Evolutionary conservation across 805 yeast genomes (phyloP).

Genomic region (Kazachstania taianensis): DNA sequence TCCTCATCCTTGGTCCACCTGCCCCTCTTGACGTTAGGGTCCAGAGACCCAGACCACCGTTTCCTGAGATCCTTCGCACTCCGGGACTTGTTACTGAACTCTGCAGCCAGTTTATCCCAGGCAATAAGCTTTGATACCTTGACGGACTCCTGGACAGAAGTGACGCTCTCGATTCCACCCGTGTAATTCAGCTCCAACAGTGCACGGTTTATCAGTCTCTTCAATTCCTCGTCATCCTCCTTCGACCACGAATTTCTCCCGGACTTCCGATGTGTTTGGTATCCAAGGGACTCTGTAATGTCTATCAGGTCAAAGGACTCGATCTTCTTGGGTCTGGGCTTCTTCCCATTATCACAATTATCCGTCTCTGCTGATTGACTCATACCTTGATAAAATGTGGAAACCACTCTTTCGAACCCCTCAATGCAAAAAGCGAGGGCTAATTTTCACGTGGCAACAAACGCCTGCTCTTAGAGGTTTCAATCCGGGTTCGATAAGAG

Average conservation of each 20-base stretch:
- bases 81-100: conserved; percentile 39
- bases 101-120: conserved; percentile 52
- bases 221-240: conserved; percentile 57
- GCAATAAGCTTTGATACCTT: conserved; percentile 32
- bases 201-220: conserved; percentile 33
- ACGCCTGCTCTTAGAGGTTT: too few relatives aligned
- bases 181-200: conserved; percentile 28
- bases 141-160: conserved; percentile 20
- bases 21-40: conserved; percentile 74
- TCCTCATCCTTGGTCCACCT: conserved; percentile 84
- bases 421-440: too few relatives aligned
- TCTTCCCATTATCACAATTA: not conserved
- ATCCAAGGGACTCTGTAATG: conserved; percentile 63
- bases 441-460: too few relatives aligned
- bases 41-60: conserved; percentile 78
- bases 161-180: conserved; percentile 28
- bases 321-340: conserved; percentile 14
- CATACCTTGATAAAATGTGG: too few relatives aligned
- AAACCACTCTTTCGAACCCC: too few relatives aligned
- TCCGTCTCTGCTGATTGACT: not conserved
- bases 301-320: conserved; percentile 33
- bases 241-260: conserved; percentile 64
- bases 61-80: conserved; percentile 78
- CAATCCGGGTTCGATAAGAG: too few relatives aligned
- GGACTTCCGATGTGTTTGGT: conserved; percentile 57